These are phyloP conservation scores for Solanum clarkiae DNA, from an alignment of 257 asterid species.

Conservation along the genomic window DNA sequence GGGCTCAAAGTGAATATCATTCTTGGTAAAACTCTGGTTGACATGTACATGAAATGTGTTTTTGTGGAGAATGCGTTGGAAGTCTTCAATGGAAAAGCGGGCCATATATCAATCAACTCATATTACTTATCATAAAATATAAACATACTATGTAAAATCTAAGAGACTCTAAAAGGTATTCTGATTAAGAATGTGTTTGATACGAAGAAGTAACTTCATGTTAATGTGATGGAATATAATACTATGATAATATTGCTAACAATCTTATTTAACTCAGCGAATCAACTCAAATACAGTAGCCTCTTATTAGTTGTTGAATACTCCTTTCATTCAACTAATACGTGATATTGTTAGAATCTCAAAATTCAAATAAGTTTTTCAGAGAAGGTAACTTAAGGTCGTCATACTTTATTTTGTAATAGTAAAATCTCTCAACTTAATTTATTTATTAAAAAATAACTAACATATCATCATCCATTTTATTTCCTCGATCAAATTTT, in stretches of 20 bases:
- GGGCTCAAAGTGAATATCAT: constrained; percentile 36
- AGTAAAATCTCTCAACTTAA: too few species aligned
- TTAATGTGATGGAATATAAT: background rate
- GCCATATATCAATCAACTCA: background rate
- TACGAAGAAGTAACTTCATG: background rate
- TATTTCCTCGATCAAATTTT: too few species aligned
- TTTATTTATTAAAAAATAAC: too few species aligned
- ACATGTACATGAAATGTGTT: constrained; percentile 92
- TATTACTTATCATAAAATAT: background rate
- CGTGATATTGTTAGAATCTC: background rate
- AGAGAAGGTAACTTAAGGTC: too few species aligned
- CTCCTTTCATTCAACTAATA: background rate
- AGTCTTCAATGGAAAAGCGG: constrained; percentile 21
- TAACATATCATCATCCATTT: too few species aligned
- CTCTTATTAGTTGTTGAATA: too few species aligned
- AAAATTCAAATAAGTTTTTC: background rate
- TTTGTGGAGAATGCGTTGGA: constrained; percentile 55
- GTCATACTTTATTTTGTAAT: too few species aligned
- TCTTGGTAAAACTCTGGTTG: constrained; percentile 66
- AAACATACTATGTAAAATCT: background rate
- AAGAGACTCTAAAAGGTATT: background rate
- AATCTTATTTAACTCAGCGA: background rate
- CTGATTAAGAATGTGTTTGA: background rate
- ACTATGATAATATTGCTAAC: background rate
- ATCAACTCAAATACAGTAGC: background rate